Percentiles rank a stretch among this genome's conserved stretches.
Evolutionary conservation across 2,329 filamentous ascomycete species (phyloP).

Genomic region (Botrytis pseudocinerea): DNA sequence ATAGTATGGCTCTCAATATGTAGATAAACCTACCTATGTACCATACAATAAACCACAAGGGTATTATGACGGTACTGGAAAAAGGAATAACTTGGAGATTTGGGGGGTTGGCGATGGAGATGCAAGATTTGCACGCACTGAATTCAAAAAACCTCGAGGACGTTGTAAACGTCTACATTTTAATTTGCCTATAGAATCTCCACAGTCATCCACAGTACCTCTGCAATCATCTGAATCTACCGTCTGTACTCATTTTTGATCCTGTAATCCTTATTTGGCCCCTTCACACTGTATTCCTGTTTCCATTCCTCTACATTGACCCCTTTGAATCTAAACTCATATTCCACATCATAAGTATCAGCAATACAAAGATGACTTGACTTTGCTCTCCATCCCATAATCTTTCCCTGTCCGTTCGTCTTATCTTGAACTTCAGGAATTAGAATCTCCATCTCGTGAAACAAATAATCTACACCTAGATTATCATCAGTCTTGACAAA

Average conservation of each 20-base stretch:
- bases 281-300: slow-evolving; percentile 65
- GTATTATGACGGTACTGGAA: too few relatives aligned
- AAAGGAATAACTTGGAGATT: not conserved
- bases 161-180: not conserved
- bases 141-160: not conserved
- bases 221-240: not conserved
- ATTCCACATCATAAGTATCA: slow-evolving; percentile 70
- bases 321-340: slow-evolving; percentile 64
- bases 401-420: not conserved
- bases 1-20: not conserved
- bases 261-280: slow-evolving; percentile 73
- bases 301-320: slow-evolving; percentile 59
- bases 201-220: not conserved
- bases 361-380: slow-evolving; percentile 70
- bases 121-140: not conserved
- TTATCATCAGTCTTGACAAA: slow-evolving; percentile 63
- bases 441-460: slow-evolving; percentile 69
- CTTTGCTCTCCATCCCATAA: slow-evolving; percentile 48
- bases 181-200: too few relatives aligned
- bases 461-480: slow-evolving; percentile 67
- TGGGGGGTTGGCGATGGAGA: not conserved
- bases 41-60: not conserved
- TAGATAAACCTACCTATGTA: not conserved
- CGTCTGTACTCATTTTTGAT: slow-evolving; percentile 54
- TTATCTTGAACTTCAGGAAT: slow-evolving; percentile 40